Conservation (phyloP, 805 yeast genomes). For the Myxozyma udenii region DNA sequence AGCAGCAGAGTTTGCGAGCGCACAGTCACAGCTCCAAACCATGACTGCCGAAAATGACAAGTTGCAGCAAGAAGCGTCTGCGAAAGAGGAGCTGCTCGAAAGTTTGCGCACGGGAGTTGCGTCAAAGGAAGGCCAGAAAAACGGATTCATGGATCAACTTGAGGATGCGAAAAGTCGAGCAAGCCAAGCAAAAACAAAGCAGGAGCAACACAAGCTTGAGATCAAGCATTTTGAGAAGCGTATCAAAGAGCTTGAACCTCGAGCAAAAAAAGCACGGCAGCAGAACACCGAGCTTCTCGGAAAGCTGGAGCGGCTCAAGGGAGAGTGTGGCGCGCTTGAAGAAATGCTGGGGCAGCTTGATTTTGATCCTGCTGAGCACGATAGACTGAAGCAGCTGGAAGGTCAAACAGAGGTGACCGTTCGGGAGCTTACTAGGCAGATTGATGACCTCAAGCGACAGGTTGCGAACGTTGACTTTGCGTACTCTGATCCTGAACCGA, state of each 20-base stretch:
- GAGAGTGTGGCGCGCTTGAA: slow-evolving; percentile 21
- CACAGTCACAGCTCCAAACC: slow-evolving; percentile 47
- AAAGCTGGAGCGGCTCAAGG: slow-evolving; percentile 47
- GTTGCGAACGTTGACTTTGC: slow-evolving; percentile 73
- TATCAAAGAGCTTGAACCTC: slow-evolving; percentile 47
- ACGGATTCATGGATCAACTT: slow-evolving; percentile 74
- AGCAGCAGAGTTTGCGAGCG: slow-evolving; percentile 40
- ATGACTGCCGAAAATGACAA: slow-evolving; percentile 47
- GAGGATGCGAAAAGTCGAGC: slow-evolving; percentile 54
- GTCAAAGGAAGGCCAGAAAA: slow-evolving; percentile 68
- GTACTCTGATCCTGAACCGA: slow-evolving; percentile 60
- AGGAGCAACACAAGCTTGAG: slow-evolving; percentile 59
- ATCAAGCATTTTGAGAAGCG: slow-evolving; percentile 57
- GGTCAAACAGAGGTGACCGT: slow-evolving; percentile 40
- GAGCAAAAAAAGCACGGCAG: slow-evolving; percentile 51
- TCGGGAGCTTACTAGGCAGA: slow-evolving; percentile 45
- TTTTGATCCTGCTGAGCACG: slow-evolving; percentile 47
- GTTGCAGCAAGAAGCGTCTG: slow-evolving; percentile 48
- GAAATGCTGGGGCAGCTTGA: slow-evolving; percentile 28
- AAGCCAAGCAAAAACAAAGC: slow-evolving; percentile 51
- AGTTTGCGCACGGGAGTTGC: slow-evolving; percentile 88
- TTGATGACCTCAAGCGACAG: slow-evolving; percentile 57
- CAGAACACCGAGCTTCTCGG: slow-evolving; percentile 46
- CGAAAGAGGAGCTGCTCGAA: slow-evolving; percentile 74
- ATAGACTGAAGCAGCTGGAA: slow-evolving; percentile 25